Evolutionary conservation across 2,329 filamentous ascomycete species (phyloP).

Genomic region (Diaporthe sp.): DNA sequence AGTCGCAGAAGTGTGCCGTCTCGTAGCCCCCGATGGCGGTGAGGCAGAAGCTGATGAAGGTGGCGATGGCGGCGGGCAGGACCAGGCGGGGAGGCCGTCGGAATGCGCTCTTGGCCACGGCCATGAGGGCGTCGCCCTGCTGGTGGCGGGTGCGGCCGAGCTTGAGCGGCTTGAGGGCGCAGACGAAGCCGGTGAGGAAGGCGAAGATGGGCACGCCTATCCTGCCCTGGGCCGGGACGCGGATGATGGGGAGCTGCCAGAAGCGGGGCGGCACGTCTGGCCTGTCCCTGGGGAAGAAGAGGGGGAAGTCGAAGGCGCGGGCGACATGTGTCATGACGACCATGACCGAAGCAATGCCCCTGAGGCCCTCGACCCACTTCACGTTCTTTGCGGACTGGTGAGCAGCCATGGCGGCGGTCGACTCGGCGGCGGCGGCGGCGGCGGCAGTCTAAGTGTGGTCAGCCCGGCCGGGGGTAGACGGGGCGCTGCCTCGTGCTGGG

Average conservation of each 20-base stretch:
- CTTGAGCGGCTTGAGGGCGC: conserved; percentile 66
- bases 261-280: conserved; percentile 56
- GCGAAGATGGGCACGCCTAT: conserved; percentile 68
- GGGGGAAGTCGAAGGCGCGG: conserved; percentile 63
- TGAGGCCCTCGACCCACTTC: conserved; percentile 56
- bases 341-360: conserved; percentile 65
- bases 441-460: no score
- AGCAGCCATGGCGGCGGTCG: conserved; percentile 19
- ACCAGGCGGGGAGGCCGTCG: conserved; percentile 64
- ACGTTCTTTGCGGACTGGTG: conserved; percentile 43
- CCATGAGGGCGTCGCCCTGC: conserved; percentile 55
- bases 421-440: background rate
- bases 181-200: conserved; percentile 68
- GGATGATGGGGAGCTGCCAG: conserved; percentile 64
- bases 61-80: conserved; percentile 63
- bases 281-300: conserved; percentile 61
- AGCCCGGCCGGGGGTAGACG: background rate
- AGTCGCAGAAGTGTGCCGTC: conserved; percentile 60
- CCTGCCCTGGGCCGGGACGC: conserved; percentile 67
- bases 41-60: conserved; percentile 62
- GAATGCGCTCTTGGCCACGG: conserved; percentile 66
- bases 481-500: conserved; percentile 3
- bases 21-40: conserved; percentile 62
- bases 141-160: conserved; percentile 60
- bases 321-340: conserved; percentile 66